Base-by-base conservation (phyloP, 73 alveolate genomes). In the Paramecium caudatum region DNA sequence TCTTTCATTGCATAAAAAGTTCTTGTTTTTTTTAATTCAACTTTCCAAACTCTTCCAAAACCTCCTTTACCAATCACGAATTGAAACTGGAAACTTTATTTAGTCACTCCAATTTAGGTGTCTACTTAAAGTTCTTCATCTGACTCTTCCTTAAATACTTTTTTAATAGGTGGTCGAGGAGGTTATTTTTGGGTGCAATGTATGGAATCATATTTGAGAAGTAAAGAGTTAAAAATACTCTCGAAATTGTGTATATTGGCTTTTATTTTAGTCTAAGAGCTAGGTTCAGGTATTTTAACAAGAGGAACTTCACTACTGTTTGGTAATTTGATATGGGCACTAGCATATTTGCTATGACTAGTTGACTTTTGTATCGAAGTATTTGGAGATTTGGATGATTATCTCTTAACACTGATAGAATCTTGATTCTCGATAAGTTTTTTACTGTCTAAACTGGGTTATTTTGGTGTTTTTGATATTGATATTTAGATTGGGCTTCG, bases 1-100 rank as follows among this genome's bases (percentile, higher is more conserved):
- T 93, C 97, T 80, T 95, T 95, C 98, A 95, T 95, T 2, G 98
- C 98, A 47, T 25, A 94, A 0, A 65, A 27, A 30, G 91, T 25
- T 39, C 94, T 92, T 12, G 91, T 90, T 47, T 93, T 94, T 84
- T 94, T 91, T 47, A 82, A 84, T 49, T 95, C 97, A n/a, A 94
- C 98, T 74, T 92, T 95, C 98, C 98, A 95, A 8, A 95, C 99
- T 69, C 92, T 93, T n/a, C 99, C 97, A 78, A 96, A 96, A 13
- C 98, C 98, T 19, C 99, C 99, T 90, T 91, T 87, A 0, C 99
- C 99, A 37, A 96, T 93, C 32, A 92, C 96, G 65, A 88, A 91
- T 3, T 93, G 70, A 80, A 92, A 92, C 78, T 91, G 90, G 65
- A 95, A 95, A 82, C 85, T 62, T 69, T 92, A 81, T 87, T 86